phyloP scores from a whole-genome alignment of 75 land plant species.

The Sequoiadendron giganteum region DNA sequence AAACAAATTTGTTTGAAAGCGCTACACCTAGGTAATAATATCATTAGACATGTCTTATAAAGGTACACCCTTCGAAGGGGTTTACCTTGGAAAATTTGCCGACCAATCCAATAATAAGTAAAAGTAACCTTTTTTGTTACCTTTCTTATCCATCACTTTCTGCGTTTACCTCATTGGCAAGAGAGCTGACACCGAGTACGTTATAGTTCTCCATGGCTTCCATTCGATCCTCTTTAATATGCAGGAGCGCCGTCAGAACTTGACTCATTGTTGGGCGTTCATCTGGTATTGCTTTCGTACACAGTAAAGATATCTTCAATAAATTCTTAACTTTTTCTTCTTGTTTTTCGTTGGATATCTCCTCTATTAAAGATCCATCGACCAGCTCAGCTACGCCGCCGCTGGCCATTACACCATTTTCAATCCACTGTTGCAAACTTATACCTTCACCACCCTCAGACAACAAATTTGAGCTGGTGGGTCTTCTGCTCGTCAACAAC shows the following conservation, averaged over 20 bases:
- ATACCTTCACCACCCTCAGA: constrained; percentile 20
- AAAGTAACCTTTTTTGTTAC: too few species aligned
- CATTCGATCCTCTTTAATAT: constrained; percentile 14
- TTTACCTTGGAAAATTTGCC: too few species aligned
- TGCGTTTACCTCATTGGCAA: too few species aligned
- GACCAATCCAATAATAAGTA: too few species aligned
- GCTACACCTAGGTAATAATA: too few species aligned
- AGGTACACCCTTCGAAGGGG: too few species aligned
- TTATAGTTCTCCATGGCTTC: neutral
- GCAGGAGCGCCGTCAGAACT: constrained; percentile 34
- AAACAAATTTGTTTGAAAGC: too few species aligned
- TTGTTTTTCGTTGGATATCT: neutral
- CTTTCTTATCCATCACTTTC: too few species aligned
- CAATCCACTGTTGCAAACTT: constrained; percentile 38
- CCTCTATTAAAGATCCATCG: constrained; percentile 25
- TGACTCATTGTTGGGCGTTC: constrained; percentile 60
- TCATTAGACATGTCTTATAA: too few species aligned
- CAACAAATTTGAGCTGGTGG: constrained; percentile 26
- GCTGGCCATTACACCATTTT: constrained; percentile 18
- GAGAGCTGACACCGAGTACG: too few species aligned
- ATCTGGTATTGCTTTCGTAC: constrained; percentile 37
- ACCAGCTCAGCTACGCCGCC: constrained; percentile 16
- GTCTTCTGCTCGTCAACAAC: constrained; percentile 45
- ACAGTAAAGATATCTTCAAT: constrained; percentile 44
- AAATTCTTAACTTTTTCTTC: constrained; percentile 24